Evolutionary conservation across 768 basidiomycete genomes (phyloP), one percentile per base, ranked within the genome.

Genomic region (Boletus sp.): DNA sequence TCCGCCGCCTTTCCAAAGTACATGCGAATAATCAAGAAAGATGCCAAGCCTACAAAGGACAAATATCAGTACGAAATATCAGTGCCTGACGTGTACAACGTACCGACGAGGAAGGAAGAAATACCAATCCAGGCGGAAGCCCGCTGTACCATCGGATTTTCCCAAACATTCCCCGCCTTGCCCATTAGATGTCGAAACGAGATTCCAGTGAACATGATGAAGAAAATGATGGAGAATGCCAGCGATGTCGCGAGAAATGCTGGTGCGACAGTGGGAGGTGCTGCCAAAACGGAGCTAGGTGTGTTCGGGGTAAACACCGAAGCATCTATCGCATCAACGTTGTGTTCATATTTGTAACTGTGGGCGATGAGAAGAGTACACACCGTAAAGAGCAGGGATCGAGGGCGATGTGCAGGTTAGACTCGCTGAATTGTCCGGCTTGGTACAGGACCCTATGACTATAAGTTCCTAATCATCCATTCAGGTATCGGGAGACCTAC

Each of bases 1-100:
- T 84, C 79, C 0, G 85, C 82, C 2, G 88, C 83, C 69, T 90
- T 89, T 19, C 84, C 87, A 57, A 89, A 89, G 82, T 85, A 89
- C 81, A 92, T 87, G 56, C 87, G 82, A 50, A 87, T 71, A 54
- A 91, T 77, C 19, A 89, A 75, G 72, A 88, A 87, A 9, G 85
- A 75, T 3, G 82, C 83, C 54, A 88, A 68, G 14, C 88, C 88
- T 89, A 15, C 41, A 34, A 15, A 32, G 44, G 17, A 48, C 33
- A 45, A 32, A 47, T 7, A 38, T 53, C 37, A 33, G 57, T 15
- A 43, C 17, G 19, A 47, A 25, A 38, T 27, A 5, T 34, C 7
- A 48, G 30, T 19, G 7, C 11, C 21, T 1, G 14, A 15, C 7
- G 8, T 35, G n/a, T 14, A 39, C 32, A 11, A 65, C 75, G 32